Evolutionary conservation across 2,329 filamentous ascomycete species (phyloP).

Genomic region (Fusarium kyushuense): DNA sequence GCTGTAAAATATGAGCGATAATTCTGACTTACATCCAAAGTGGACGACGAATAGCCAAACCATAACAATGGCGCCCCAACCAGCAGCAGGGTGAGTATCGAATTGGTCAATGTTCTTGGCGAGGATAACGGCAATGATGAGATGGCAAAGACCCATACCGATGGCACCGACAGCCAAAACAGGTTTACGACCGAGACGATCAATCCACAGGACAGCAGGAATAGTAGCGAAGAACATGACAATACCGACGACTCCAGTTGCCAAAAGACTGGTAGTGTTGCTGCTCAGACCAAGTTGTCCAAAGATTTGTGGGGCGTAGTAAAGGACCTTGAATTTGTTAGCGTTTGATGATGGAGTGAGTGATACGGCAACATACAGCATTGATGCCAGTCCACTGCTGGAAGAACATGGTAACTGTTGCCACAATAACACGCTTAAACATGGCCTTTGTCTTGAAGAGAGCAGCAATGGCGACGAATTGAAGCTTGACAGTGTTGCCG

Average conservation of each 20-base stretch:
- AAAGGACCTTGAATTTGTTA: slow-evolving; percentile 57
- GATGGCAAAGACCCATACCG: slow-evolving; percentile 77
- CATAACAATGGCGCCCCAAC: slow-evolving; percentile 76
- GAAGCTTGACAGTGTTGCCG: slow-evolving; percentile 71
- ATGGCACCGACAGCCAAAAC: slow-evolving; percentile 73
- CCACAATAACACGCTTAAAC: slow-evolving; percentile 74
- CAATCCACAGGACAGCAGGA: slow-evolving; percentile 74
- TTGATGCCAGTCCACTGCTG: slow-evolving; percentile 64
- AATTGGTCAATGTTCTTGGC: slow-evolving; percentile 73
- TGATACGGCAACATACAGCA: slow-evolving; percentile 54
- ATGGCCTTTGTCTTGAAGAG: slow-evolving; percentile 75
- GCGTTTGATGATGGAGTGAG: accelerated
- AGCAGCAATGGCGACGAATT: slow-evolving; percentile 74
- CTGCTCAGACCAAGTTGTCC: slow-evolving; percentile 69
- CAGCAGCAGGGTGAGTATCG: slow-evolving; percentile 66
- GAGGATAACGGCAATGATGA: slow-evolving; percentile 77
- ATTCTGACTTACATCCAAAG: slow-evolving; percentile 66
- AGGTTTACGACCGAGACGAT: slow-evolving; percentile 72
- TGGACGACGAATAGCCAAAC: slow-evolving; percentile 81
- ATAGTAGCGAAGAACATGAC: slow-evolving; percentile 77
- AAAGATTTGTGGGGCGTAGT: slow-evolving; percentile 80
- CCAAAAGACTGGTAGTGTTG: slow-evolving; percentile 68
- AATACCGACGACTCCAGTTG: slow-evolving; percentile 78
- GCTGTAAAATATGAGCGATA: accelerated
- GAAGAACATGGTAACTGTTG: slow-evolving; percentile 72